Evolutionary conservation across 352 stramenopile species (phyloP), one percentile per base, ranked within the genome.

Genomic region (Phytophthora melonis): DNA sequence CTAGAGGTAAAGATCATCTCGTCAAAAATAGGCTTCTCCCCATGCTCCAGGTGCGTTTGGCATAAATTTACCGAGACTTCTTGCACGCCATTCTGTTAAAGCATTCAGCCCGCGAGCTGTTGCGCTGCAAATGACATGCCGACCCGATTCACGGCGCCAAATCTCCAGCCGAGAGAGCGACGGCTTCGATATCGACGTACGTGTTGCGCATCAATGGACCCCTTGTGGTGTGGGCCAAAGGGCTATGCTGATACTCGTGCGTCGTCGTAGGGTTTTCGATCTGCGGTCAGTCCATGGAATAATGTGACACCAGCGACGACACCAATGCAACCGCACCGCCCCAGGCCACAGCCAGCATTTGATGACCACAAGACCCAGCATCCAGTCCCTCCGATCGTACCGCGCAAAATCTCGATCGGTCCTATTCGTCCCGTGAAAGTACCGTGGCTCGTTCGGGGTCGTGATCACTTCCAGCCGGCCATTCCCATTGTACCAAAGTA

Each of bases 351-450:
- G 36, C 8, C 16, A 41, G 5, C 13, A 13, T 21, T 3, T 39
- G 21, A 32, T 32, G 50, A 56, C 13, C 45, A 59, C 10, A 70
- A 45, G n/a, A 63, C 60, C n/a, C 53, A 69, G 11, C 25, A 19
- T 7, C 64, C 69, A 65, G 27, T 47, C 34, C 62, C 58, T 57
- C 59, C 56, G 18, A 43, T 66, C 57, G 32, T 47, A 43, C 27
- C 67, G 21, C 62, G 54, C 18, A 76, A 76, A 27, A 67, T 76
- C 14, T 73, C 52, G 19, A 70, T 74, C 16, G 70, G 47, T 10
- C 45, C 66, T n/a, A 67, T 76, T 65, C 58, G 68, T 6, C 72
- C 68, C 3, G 72, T 72, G 52, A 76, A 79, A 73, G 53, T 69
- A 9, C 71, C 61, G 39, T 74, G 55, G 27, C n/a, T 43, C 5